phyloP scores from a whole-genome alignment of 257 asterid species.

The Solanum pennellii region DNA sequence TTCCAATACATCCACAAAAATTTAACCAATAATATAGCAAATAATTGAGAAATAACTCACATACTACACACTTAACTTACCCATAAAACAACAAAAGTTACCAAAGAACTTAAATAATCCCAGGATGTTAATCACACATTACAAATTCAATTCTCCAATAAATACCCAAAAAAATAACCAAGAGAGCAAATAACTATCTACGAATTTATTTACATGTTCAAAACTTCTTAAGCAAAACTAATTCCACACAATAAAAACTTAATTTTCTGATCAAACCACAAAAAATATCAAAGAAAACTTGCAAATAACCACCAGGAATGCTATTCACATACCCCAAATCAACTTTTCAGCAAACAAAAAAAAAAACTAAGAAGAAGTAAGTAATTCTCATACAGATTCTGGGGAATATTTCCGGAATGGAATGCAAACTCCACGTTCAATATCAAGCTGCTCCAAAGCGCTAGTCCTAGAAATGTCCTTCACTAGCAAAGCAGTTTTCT shows the following conservation, averaged over 20 bases:
- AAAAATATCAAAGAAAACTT: neutral
- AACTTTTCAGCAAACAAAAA: neutral
- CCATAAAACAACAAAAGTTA: neutral
- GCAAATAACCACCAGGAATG: neutral
- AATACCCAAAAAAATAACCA: neutral
- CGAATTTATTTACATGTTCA: neutral
- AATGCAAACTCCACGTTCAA: conserved; percentile 84
- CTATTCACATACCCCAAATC: neutral
- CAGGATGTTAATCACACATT: neutral
- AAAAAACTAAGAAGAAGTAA: neutral
- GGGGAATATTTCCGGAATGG: conserved; percentile 90
- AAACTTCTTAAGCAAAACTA: neutral
- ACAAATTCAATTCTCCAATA: neutral
- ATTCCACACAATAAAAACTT: neutral
- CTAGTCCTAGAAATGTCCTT: conserved; percentile 12
- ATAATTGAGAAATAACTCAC: neutral
- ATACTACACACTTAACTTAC: neutral
- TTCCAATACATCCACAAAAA: neutral
- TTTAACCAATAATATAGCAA: neutral
- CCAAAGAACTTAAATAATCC: neutral
- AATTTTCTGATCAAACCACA: neutral
- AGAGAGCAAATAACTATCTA: neutral
- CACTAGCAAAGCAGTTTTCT: neutral
- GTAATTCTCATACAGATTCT: conserved; percentile 34
- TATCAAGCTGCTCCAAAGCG: conserved; percentile 79